Evolutionary conservation across 2,329 filamentous ascomycete genomes (phyloP), one percentile per base, ranked within the genome.

Genomic region (Fusarium armeniacum): DNA sequence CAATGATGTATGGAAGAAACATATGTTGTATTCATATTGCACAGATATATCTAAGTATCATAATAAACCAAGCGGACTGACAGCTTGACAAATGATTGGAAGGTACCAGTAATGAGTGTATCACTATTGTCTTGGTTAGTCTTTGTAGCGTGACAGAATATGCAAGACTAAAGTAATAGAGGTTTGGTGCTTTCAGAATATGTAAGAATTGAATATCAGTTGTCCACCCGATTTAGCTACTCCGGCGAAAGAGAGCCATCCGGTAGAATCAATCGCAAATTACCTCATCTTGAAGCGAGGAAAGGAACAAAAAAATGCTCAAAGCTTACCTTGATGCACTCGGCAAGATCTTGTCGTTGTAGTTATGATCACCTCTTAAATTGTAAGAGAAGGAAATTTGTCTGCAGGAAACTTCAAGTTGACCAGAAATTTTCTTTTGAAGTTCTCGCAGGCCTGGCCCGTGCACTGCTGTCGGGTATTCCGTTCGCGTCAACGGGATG

Each of bases 131-230:
- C 30, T 50, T 46, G 49, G 67, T 77, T 70, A 77, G 77, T 60
- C 56, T 26, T 51, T 54, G 81, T 50, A 49, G 44, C 35, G 24
- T 38, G 59, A 32, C 20, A 63, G 50, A 40, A 57, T 51, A 52
- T 40, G 61, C 58, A 76, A 78, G 75, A 80, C 46, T 30, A 50
- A 26, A 61, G 45, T 45, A n/a, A 44, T 22, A 47, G 58, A 64
- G 36, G 43, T 45, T 58, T 41, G 51, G 49, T 65, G 63, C 70
- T 61, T 65, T 97, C 94, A 97, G 94, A 93, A 97, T 97, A 97
- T 97, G 94, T 97, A 97, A 97, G 94, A 95, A 89, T 79, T 90
- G 83, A 94, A 93, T 97, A 92, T 97, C 94, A 97, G 85, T 81
- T 88, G 79, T 83, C 87, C 84, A 83, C 79, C 83, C 86, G 91